Evolutionary conservation across 768 basidiomycete genomes (phyloP), one percentile per base, ranked within the genome.

Genomic region (Pisolithus microcarpus): DNA sequence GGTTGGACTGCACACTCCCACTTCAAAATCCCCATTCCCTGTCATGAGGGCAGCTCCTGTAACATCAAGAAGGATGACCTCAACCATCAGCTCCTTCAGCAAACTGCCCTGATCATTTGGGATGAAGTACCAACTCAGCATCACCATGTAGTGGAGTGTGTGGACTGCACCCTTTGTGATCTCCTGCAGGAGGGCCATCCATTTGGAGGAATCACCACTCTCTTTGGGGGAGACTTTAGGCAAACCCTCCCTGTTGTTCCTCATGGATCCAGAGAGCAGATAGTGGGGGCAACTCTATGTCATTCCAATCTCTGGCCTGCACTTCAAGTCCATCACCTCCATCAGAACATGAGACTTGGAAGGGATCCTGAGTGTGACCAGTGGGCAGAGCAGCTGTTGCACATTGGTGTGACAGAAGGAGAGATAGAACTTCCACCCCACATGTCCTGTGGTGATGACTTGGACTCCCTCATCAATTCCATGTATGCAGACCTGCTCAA

Each of bases 211-310:
- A 58, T 77, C 7, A 71, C 70, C 24, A 56, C 75, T 0, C 49
- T 79, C 2, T 75, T 78, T 67, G 74, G 73, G 46, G 78, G 76
- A 1, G 76, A 80, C 56, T 78, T 74, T 47, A 65, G 65, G 6
- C 78, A 78, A 53, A 76, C 59, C 0, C 64, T 79, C 0, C 77
- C 75, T 38, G 72, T 79, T 0, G 61, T 79, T 8, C 56, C 54
- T 0, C 58, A 64, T 52, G 76, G 74, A 2, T 61, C 66, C 0
- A 48, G 66, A 19, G 61, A 62, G 36, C 63, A 74, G 6, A 73
- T 74, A 54, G 59, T 75, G 24, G 57, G 48, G 54, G 69, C 70
- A 9, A 64, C 60, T 7, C 50, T 75, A 7, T 60, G 56, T 31
- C 34, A 55, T 15, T 76, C 73, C 30, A n/a, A 48, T 4, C 55